Base-by-base conservation (phyloP, 2,329 filamentous ascomycete species). In the Ophiostoma himal-ulmi region DNA sequence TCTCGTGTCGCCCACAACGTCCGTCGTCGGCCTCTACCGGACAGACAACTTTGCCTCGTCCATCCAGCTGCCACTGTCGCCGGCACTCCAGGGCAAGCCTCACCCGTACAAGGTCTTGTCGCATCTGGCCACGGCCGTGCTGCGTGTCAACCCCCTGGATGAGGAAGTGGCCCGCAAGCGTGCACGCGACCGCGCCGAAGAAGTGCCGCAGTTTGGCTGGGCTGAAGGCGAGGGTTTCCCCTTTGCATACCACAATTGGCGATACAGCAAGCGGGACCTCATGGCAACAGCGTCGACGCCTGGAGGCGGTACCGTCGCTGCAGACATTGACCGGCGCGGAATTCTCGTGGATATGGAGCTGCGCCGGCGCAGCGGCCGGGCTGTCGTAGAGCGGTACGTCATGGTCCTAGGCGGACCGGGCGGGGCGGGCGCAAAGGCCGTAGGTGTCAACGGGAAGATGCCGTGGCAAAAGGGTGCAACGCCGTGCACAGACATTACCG, bases 51-150 rank as follows among this genome's bases (percentile, higher is more conserved):
- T 34, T 22, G 26, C 26, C 10, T 14, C 26, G 22, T 22, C 57
- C 11, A 6, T 22, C 30, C 48, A 22, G 22, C 36, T 14, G 10
- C 48, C 39, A 22, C n/a, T 11, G 44, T 36, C 11, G 0, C 34
- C 54, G 26, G 13, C n/a, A 1, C 81, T 79, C 74, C 83, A 86
- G 76, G 89, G 92, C 79, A 81, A 86, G 22, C 92, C 93, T 0
- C 81, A 87, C 37, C 88, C 93, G 0, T 83, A 96, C 14, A 88
- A 88, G 1, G 82, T 93, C 0, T 83, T 98, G 30, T 86, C 85
- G 65, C 96, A 96, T 79, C 88, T 97, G 71, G 92, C 94, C n/a
- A 99, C 95, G 3, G 90, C 93, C 3, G 86, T 98, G 69, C 84
- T 98, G 71, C 88, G 86, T 5, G 83, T 91, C 0, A 88, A 90